These are phyloP conservation scores for Tolypocladium album DNA, from an alignment of 2,329 filamentous ascomycete species.

Conservation along the genomic window DNA sequence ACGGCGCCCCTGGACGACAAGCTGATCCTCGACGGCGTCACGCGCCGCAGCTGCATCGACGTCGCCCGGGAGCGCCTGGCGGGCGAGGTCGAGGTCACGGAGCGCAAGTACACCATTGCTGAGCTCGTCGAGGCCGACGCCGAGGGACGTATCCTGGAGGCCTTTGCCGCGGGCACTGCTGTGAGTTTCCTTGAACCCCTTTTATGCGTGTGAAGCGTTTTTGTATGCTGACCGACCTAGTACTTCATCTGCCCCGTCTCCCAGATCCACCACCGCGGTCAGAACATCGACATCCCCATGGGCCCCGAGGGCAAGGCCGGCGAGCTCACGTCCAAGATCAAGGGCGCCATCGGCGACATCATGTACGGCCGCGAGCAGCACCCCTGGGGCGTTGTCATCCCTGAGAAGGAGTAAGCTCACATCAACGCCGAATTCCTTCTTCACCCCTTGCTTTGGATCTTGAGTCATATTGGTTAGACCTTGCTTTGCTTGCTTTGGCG, in stretches of 20 bases:
- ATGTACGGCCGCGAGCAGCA: conserved; percentile 64
- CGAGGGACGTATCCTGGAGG: conserved; percentile 71
- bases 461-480: background rate
- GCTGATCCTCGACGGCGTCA: conserved; percentile 81
- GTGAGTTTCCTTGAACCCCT: conserved; percentile 34
- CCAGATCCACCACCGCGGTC: conserved; percentile 55
- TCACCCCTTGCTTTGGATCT: background rate
- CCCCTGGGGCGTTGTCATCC: conserved; percentile 58
- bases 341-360: conserved; percentile 58
- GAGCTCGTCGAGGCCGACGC: conserved; percentile 62
- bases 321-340: conserved; percentile 49
- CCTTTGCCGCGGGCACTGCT: conserved; percentile 81
- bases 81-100: conserved; percentile 57
- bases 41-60: conserved; percentile 69
- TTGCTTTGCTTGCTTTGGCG: background rate
- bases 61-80: conserved; percentile 54
- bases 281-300: conserved; percentile 53
- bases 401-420: conserved; percentile 38
- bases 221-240: conserved; percentile 24
- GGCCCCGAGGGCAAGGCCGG: conserved; percentile 37
- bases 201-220: background rate
- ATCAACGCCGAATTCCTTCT: background rate
- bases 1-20: conserved; percentile 76
- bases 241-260: conserved; percentile 63
- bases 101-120: conserved; percentile 71